Evolutionary conservation across 2,329 filamentous ascomycete genomes (phyloP).

Genomic region (Cladosporium sp.): DNA sequence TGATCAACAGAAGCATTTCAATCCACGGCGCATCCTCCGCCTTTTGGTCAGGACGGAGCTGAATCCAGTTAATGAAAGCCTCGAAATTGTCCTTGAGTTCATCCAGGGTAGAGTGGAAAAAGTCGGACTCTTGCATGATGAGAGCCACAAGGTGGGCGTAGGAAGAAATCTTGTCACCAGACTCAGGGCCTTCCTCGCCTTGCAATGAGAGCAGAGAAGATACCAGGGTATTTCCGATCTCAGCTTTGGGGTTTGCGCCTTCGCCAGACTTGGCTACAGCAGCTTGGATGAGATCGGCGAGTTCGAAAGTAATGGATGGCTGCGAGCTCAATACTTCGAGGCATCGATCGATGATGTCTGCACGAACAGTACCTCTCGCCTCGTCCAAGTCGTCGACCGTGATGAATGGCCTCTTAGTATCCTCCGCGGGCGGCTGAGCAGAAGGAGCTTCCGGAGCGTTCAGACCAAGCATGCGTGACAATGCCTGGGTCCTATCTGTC

Average conservation of each 20-base stretch:
- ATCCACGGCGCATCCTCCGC: slow-evolving; percentile 86
- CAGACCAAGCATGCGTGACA: not conserved
- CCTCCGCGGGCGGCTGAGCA: slow-evolving; percentile 15
- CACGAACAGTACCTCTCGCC: slow-evolving; percentile 66
- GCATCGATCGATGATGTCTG: slow-evolving; percentile 80
- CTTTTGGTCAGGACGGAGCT: slow-evolving; percentile 61
- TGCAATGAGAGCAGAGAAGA: slow-evolving; percentile 72
- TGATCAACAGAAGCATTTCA: slow-evolving; percentile 79
- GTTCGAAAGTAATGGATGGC: slow-evolving; percentile 81
- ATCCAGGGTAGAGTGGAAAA: slow-evolving; percentile 72
- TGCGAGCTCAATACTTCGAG: slow-evolving; percentile 87
- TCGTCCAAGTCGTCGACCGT: slow-evolving; percentile 77
- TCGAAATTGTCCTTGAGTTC: slow-evolving; percentile 73
- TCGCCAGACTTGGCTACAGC: slow-evolving; percentile 61
- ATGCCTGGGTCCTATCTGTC: not conserved
- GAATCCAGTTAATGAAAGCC: slow-evolving; percentile 74
- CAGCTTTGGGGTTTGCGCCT: slow-evolving; percentile 57
- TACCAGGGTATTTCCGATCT: slow-evolving; percentile 78
- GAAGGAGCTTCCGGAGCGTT: not conserved
- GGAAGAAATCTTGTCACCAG: slow-evolving; percentile 72
- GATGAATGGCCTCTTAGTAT: slow-evolving; percentile 38
- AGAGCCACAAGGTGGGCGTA: slow-evolving; percentile 90
- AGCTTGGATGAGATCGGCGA: slow-evolving; percentile 79
- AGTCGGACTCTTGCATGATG: slow-evolving; percentile 74
- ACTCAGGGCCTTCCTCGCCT: slow-evolving; percentile 49